phyloP scores from a whole-genome alignment of 1,139 yeast genomes.

The Candida dubliniensis region DNA sequence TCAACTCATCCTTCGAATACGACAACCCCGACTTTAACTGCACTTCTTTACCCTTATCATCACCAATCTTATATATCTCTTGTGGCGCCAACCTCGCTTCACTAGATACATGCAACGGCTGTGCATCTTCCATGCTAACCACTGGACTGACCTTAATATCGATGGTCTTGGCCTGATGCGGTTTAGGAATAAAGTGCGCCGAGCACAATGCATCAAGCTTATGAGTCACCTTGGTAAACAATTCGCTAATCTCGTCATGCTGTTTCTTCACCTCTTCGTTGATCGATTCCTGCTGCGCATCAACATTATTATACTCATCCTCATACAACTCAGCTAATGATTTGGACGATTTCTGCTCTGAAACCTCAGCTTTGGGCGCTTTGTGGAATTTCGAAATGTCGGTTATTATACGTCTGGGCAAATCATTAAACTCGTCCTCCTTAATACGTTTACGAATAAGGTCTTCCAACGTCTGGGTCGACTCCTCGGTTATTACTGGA shows the following conservation, averaged over 20 bases:
- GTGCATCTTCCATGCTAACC: conserved; percentile 93
- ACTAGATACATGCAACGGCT: conserved; percentile 77
- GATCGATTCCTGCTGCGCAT: conserved; percentile 40
- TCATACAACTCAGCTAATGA: conserved; percentile 92
- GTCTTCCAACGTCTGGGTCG: conserved; percentile 84
- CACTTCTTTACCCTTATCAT: conserved; percentile 55
- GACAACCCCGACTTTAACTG: conserved; percentile 78
- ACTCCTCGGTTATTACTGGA: conserved; percentile 88
- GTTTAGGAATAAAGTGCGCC: conserved; percentile 92
- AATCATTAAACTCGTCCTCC: conserved; percentile 77
- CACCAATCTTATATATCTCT: conserved; percentile 74
- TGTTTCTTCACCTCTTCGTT: conserved; percentile 58
- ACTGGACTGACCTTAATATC: conserved; percentile 83
- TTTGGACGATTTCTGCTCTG: conserved; percentile 81
- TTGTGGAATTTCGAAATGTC: conserved; percentile 61
- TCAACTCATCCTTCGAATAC: conserved; percentile 78
- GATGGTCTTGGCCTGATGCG: conserved; percentile 68
- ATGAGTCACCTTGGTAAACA: conserved; percentile 64
- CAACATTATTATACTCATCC: conserved; percentile 65
- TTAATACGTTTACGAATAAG: conserved; percentile 79
- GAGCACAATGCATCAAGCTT: conserved; percentile 87
- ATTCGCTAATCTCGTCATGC: conserved; percentile 66
- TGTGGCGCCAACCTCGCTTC: conserved; percentile 92
- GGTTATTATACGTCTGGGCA: conserved; percentile 68
- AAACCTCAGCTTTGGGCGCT: conserved; percentile 58